Conservation (phyloP, 345 rosid species). For the Rhizophora mangle region DNA sequence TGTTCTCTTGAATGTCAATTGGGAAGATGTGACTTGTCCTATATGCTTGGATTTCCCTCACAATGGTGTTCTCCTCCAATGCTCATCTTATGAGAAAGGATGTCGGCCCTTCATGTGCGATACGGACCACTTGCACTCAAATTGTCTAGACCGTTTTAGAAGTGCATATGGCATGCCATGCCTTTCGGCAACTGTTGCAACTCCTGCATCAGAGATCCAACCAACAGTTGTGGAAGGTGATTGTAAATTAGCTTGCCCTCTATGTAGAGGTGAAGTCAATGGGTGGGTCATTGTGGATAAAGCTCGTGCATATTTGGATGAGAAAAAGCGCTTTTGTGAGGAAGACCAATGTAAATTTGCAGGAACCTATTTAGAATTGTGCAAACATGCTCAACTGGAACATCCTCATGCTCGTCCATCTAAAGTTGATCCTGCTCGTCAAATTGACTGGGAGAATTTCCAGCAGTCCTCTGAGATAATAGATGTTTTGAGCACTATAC, state of each 20-base stretch:
- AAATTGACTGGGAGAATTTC: constrained; percentile 95
- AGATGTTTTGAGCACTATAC: constrained; percentile 93
- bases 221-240: constrained; percentile 39
- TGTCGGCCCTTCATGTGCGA: constrained; percentile 86
- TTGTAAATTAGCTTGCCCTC: constrained; percentile 69
- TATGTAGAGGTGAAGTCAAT: constrained; percentile 90
- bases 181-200: constrained; percentile 41
- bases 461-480: constrained; percentile 96
- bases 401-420: constrained; percentile 93
- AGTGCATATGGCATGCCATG: constrained; percentile 63
- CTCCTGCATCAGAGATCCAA: constrained; percentile 26
- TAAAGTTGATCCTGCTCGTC: constrained; percentile 79
- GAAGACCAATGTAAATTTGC: constrained; percentile 58
- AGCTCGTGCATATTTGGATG: constrained; percentile 70
- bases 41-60: constrained; percentile 94
- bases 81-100: constrained; percentile 76
- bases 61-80: constrained; percentile 79
- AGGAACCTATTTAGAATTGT: constrained; percentile 67
- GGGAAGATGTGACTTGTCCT: constrained; percentile 83
- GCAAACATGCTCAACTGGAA: constrained; percentile 62
- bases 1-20: constrained; percentile 48
- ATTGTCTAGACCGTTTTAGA: constrained; percentile 84
- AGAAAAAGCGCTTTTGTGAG: constrained; percentile 74
- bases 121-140: constrained; percentile 84
- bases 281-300: constrained; percentile 78